These are phyloP conservation scores for Inga oerstediana DNA, from an alignment of 306 rosid species.

Conservation along the genomic window DNA sequence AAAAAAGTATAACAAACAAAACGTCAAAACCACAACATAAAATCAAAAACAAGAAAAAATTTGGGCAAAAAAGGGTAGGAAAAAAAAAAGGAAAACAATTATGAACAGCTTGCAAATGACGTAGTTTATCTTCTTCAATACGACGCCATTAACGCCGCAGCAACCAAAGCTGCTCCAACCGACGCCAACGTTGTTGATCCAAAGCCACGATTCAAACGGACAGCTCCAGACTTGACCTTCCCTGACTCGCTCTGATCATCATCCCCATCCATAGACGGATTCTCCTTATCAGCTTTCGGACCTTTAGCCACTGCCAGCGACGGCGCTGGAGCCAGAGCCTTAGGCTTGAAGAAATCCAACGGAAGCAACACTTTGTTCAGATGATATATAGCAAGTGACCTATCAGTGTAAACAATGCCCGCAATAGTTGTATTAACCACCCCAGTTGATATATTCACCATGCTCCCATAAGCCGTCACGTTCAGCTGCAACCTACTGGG, in stretches of 20 bases:
- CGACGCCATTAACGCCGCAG: not conserved
- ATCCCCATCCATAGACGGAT: slow-evolving; percentile 37
- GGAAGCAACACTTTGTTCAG: slow-evolving; percentile 61
- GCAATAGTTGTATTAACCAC: slow-evolving; percentile 53
- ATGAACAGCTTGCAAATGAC: not conserved
- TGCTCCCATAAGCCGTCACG: slow-evolving; percentile 62
- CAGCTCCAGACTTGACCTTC: slow-evolving; percentile 33
- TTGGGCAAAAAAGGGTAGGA: not conserved
- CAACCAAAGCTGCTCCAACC: not conserved
- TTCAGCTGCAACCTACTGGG: slow-evolving; percentile 51
- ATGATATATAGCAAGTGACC: slow-evolving; percentile 63
- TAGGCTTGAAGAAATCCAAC: slow-evolving; percentile 51
- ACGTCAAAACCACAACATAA: not conserved
- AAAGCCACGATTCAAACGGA: not conserved
- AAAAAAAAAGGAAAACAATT: not conserved
- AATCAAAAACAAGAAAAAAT: not conserved
- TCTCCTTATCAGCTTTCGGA: slow-evolving; percentile 51
- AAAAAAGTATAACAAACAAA: not conserved
- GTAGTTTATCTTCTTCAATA: not conserved
- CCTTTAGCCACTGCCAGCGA: slow-evolving; percentile 37
- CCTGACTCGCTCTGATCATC: slow-evolving; percentile 26
- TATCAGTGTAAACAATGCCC: slow-evolving; percentile 61
- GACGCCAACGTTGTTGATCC: not conserved
- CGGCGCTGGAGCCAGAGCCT: slow-evolving; percentile 50
- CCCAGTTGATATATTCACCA: slow-evolving; percentile 63